Base-by-base conservation (phyloP, 2,329 filamentous ascomycete species). In the Calonectria fujianensis region DNA sequence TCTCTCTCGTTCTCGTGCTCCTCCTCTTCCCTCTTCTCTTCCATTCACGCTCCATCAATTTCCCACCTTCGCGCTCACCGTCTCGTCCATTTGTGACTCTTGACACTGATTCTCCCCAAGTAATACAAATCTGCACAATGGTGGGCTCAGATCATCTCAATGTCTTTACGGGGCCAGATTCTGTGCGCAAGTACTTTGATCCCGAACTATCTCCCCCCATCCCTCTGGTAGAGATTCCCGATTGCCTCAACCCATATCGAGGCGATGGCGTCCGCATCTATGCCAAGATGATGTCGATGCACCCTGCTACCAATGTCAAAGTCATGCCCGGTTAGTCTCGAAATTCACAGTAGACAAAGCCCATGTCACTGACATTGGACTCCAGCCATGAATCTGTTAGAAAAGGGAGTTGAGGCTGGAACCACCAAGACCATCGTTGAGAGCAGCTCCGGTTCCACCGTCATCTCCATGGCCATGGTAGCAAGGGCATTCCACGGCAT, bases 201-300 rank as follows among this genome's bases (percentile, higher is more conserved):
- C 91, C 91, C 1, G 90, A 92, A 69, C 84, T 81, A 4, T 86
- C 88, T 31, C 91, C 91, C 5, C 90, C 90, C 10, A 79, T 93
- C 2, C 91, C 91, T 5, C 84, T 93, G 3, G 89, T 93, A 20
- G 91, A 93, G 82, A 84, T 93, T 13, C 91, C 91, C 3, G 85
- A 85, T 35, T 84, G 84, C 48, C 84, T 93, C 61, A 93, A 93
- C 74, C 90, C 90, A 0, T 91, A 88, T 76, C 85, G 87, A 64
- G 76, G 86, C 27, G 88, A 93, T 87, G 89, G 89, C 1, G 89
- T 93, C 3, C 88, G 90, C 29, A 91, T 93, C 74, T 92, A 92
- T 75, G 91, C 91, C 41, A 93, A 93, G 82, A 90, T 93, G 89
- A 90, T 93, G 87, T 90, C 89, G 3, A 89, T 89, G 85, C 89